Conservation (phyloP, 1,284 basidiomycete genomes). For the Pyrrhoderma lamaoense region DNA sequence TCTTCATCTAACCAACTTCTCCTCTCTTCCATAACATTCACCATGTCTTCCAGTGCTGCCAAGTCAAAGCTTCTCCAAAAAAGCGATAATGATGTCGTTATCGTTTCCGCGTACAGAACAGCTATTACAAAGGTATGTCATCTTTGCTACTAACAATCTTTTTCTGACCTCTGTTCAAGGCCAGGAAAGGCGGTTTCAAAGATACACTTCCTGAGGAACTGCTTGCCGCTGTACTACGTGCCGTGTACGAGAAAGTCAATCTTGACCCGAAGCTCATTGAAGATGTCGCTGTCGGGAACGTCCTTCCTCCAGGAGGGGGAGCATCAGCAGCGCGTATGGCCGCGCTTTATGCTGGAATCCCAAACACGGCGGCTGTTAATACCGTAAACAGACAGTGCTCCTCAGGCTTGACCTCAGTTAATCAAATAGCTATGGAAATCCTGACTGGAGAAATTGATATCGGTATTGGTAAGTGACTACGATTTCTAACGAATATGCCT, state of each 20-base stretch:
- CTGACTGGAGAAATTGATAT: constrained; percentile 80
- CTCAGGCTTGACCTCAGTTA: constrained; percentile 83
- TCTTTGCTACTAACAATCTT: neutral
- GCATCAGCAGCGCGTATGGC: constrained; percentile 93
- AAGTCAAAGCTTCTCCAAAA: constrained; percentile 48
- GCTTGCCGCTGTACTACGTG: constrained; percentile 76
- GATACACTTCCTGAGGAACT: constrained; percentile 89
- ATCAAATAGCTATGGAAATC: constrained; percentile 90
- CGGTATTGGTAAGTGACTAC: constrained; percentile 69
- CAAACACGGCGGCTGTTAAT: constrained; percentile 72
- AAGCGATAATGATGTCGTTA: constrained; percentile 81
- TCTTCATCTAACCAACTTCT: neutral
- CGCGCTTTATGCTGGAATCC: constrained; percentile 86
- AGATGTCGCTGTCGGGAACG: constrained; percentile 89
- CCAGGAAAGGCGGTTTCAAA: constrained; percentile 91
- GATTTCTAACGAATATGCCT: too few species aligned
- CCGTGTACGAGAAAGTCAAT: constrained; percentile 55
- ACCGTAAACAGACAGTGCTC: constrained; percentile 96
- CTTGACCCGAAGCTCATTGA: constrained; percentile 82
- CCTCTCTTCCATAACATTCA: constrained; percentile 17
- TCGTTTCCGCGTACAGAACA: constrained; percentile 82
- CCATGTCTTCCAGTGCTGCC: constrained; percentile 27
- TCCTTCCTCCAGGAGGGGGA: constrained; percentile 88
- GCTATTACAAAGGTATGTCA: constrained; percentile 76
- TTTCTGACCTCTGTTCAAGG: constrained; percentile 32